Conservation (phyloP, 495 filamentous ascomycete genomes). For the Daldinia childiae region DNA sequence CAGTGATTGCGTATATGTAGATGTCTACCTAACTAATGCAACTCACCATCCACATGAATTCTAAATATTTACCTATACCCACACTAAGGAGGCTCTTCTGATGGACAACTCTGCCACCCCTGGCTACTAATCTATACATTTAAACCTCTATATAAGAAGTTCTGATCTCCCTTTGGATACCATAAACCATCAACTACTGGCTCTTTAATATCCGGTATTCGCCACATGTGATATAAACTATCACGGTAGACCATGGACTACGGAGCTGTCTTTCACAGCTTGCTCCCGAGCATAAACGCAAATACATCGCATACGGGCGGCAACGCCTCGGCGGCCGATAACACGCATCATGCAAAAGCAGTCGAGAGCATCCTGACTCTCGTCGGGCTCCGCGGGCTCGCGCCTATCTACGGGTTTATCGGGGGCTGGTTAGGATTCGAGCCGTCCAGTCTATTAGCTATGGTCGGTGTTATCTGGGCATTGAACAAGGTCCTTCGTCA, state of each 20-base stretch:
- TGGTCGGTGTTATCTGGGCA: slow-evolving; percentile 52
- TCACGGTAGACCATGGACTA: slow-evolving; percentile 18
- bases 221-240: not conserved
- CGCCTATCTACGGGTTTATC: slow-evolving; percentile 39
- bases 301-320: slow-evolving; percentile 10
- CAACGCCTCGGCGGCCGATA: slow-evolving; percentile 1
- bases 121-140: too few relatives aligned
- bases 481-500: slow-evolving; percentile 48
- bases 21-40: too few relatives aligned
- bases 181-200: not conserved
- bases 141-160: not conserved
- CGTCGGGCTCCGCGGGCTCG: slow-evolving; percentile 36
- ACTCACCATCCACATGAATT: too few relatives aligned
- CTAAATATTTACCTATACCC: too few relatives aligned
- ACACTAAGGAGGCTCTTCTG: too few relatives aligned
- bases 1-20: not conserved
- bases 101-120: too few relatives aligned
- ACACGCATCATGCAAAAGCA: slow-evolving; percentile 26
- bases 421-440: slow-evolving; percentile 52
- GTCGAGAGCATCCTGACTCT: slow-evolving; percentile 44
- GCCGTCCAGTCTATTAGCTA: slow-evolving; percentile 49
- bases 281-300: slow-evolving; percentile 9
- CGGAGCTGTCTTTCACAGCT: not conserved
- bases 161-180: not conserved
- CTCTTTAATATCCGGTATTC: not conserved